Evolutionary conservation across 768 basidiomycete species (phyloP), one percentile per base, ranked within the genome.

Genomic region (Candolleomyces aberdarensis): DNA sequence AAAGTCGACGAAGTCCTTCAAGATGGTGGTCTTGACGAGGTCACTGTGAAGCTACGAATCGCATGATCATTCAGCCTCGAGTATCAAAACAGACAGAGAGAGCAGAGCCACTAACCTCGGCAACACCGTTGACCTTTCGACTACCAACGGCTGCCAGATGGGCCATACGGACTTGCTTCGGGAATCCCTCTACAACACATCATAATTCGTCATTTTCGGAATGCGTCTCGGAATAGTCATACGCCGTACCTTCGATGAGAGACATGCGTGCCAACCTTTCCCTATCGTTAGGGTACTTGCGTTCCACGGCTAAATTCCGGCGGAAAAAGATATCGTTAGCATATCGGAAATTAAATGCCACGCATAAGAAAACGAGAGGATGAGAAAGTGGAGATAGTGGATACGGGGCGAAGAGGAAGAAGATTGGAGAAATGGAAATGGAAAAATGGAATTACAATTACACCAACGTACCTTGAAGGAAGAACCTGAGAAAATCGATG

Each of bases 1-100:
- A 73, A 91, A 92, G 36, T 97, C 94, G 51, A 97, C 96, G 70
- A 96, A 96, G 76, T 97, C 95, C 69, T 90, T 92, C 67, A 91
- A 71, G 65, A 93, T 91, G 7, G 89, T 93, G 20, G 87, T 87
- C 73, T 80, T 82, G 56, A 98, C 91, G 48, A 98, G 84, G 57
- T 94, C 89, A 61, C 88, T 91, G 79, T 98, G 97, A 29, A 98
- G 80, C 84, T 87, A 59, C 31, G 32, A 36, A 7, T 52, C 44
- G 14, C 14, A n/a, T 31, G 22, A 52, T 31, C 52, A 31, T 36
- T 57, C 20, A n/a, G 36, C 36, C 9, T 31, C 7, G 10, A 20
- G 7, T 14, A 19, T 31, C 3, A n/a, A 36, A 49, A 19, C 26
- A 53, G 22, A 53, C 17, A 55, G 41, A 14, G 17, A 44, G 29